Evolutionary conservation across 2,329 filamentous ascomycete species (phyloP).

Genomic region (Fusarium odoratissimum): DNA sequence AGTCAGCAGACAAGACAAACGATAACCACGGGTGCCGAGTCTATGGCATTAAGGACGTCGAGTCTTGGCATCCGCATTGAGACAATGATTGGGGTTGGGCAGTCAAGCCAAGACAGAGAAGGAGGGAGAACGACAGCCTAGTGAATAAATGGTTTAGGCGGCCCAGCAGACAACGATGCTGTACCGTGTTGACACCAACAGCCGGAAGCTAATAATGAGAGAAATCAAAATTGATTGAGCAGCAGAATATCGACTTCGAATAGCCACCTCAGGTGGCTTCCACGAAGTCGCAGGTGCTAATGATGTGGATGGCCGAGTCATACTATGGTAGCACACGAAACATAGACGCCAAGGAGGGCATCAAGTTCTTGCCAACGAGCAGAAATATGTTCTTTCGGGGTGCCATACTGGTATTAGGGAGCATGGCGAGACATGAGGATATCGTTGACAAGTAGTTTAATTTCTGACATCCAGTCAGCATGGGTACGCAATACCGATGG

Average conservation of each 20-base stretch:
- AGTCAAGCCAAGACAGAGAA: slow-evolving; percentile 23
- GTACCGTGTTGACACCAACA: slow-evolving; percentile 1
- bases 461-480: neutral
- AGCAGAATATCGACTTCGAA: neutral
- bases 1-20: neutral
- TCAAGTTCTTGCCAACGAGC: neutral
- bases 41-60: slow-evolving; percentile 20
- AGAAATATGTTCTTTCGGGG: neutral
- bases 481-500: neutral
- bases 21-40: slow-evolving; percentile 9
- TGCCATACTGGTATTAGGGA: neutral
- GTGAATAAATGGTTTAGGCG: slow-evolving; percentile 13
- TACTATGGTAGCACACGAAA: neutral
- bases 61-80: slow-evolving; percentile 21
- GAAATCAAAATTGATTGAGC: neutral
- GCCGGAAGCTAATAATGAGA: neutral
- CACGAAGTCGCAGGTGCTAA: neutral
- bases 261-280: neutral
- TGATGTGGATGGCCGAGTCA: neutral
- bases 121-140: neutral
- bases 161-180: neutral
- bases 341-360: neutral
- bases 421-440: neutral
- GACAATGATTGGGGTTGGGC: slow-evolving; percentile 14
- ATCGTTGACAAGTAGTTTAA: neutral